Conservation (phyloP, 2,329 filamentous ascomycete species). For the Claviceps maximensis region DNA sequence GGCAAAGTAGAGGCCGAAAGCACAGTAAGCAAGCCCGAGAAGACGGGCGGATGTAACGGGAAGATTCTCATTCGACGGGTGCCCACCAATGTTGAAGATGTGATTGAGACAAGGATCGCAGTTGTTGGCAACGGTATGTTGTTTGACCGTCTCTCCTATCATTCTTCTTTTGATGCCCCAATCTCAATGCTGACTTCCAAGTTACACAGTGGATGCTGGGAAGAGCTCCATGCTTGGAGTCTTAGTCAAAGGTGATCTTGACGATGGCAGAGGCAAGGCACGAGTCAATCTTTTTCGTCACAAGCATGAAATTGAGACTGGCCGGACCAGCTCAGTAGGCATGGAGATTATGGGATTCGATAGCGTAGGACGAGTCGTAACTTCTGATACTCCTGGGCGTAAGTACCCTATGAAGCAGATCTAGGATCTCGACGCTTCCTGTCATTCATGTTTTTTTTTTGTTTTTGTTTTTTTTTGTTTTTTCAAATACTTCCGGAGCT, state of each 20-base stretch:
- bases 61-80: slow-evolving; percentile 72
- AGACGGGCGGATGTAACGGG: slow-evolving; percentile 64
- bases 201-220: slow-evolving; percentile 64
- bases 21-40: slow-evolving; percentile 36
- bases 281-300: slow-evolving; percentile 93
- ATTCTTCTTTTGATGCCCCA: no score
- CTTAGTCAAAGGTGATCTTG: slow-evolving; percentile 84
- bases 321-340: slow-evolving; percentile 87
- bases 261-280: slow-evolving; percentile 87
- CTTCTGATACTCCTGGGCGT: slow-evolving; percentile 69
- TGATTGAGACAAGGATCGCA: slow-evolving; percentile 91
- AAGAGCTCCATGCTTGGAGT: slow-evolving; percentile 96
- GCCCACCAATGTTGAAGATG: slow-evolving; percentile 64
- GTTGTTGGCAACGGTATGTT: slow-evolving; percentile 79
- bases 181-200: not conserved
- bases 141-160: no score
- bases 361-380: slow-evolving; percentile 67
- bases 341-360: slow-evolving; percentile 99
- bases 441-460: not conserved
- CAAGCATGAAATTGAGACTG: slow-evolving; percentile 95
- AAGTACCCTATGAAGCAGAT: slow-evolving; percentile 27
- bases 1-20: slow-evolving; percentile 59
- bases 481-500: not conserved
- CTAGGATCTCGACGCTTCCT: not conserved
- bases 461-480: no score